Evolutionary conservation across 305 asterid genomes (phyloP), one percentile per base, ranked within the genome.

Genomic region (Vinca major): DNA sequence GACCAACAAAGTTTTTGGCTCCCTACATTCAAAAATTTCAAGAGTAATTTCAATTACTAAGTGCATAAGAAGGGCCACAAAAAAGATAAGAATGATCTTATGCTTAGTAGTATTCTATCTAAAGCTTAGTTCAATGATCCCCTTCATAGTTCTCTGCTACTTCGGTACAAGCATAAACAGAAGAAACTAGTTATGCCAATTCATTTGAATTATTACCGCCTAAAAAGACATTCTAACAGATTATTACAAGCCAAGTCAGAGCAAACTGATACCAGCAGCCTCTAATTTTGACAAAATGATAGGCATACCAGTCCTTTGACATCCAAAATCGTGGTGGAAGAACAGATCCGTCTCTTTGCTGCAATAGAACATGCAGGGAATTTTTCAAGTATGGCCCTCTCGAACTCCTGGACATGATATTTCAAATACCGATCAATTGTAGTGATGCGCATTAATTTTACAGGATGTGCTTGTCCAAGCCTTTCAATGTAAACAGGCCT

Each of bases 401-500:
- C 99, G 73, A 90, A 90, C 82, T 93, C 97, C 80, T 89, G 97
- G 73, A 90, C 97, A 58, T 93, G 99, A 81, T 89, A 93, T 73
- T 84, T 93, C 75, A 93, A 47, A 72, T 89, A 93, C 75, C 95
- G 86, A 47, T 93, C 96, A 57, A 89, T 76, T 66, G 96, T 85
- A 75, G 99, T 90, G 67, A 87, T 75, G 75, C 85, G 80, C 86
- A 90, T 81, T 54, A 93, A 79, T 76, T 85, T 93, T 78, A 87
- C 89, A 1, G 96, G 97, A 65, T 93, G 88, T 69, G 98, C 94
- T 80, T 83, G 85, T 77, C 98, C 98, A 71, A 90, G 96, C 83
- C 95, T 86, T 87, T 93, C 97, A 72, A 93, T 87, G 77, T 92
- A 92, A 77, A 92, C 77, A 37, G 98, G 98, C 67, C 96, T 87